Base-by-base conservation (phyloP, 2,329 filamentous ascomycete species). In the Ascochyta rabiei region DNA sequence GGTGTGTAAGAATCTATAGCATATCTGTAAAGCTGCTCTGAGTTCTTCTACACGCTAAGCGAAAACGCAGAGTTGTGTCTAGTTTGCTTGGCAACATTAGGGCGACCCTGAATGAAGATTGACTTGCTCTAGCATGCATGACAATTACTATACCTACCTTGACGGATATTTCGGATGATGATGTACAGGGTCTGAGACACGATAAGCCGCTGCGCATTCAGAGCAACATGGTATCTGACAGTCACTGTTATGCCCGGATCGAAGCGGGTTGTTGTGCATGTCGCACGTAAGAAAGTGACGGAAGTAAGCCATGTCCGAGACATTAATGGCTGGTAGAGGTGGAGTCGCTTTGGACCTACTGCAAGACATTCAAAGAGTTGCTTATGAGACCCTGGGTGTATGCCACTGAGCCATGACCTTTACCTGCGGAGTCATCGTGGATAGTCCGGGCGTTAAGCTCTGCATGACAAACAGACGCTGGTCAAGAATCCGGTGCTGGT, bases 161-260 rank as follows among this genome's bases (percentile, higher is more conserved):
- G 24, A 6, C 8, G 21, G 4, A 31, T 7, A 9, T 31, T 30
- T 18, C 7, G 4, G 21, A 23, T 35, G 26, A 24, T 38, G 43
- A 47, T 53, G 23, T 53, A 6, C 49, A 47, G 49, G 43, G 43
- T 35, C 12, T 10, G 4, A n/a, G 21, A n/a, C 38, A 47, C 40
- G 37, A 42, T 43, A 39, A 15, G 23, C 18, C 21, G 28, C 12
- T 6, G 4, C 24, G 7, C 30, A 23, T 21, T 45, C 37, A 34
- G 26, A 28, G 3, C 8, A 28, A 10, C 26, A 30, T 33, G 12
- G 16, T 19, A 28, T 4, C 9, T 2, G 26, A 28, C 37, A 47
- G 37, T 42, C 30, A 28, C 30, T n/a, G 23, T 35, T 30, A 30
- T 15, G 4, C 10, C 28, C 13, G 15, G 16, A 23, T 30, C 2